A percentile compares a stretch with the other conserved stretches of the same genome.
These are phyloP conservation scores for Clavariopsis aquatica DNA, from an alignment of 495 filamentous ascomycete genomes.

Conservation along the genomic window DNA sequence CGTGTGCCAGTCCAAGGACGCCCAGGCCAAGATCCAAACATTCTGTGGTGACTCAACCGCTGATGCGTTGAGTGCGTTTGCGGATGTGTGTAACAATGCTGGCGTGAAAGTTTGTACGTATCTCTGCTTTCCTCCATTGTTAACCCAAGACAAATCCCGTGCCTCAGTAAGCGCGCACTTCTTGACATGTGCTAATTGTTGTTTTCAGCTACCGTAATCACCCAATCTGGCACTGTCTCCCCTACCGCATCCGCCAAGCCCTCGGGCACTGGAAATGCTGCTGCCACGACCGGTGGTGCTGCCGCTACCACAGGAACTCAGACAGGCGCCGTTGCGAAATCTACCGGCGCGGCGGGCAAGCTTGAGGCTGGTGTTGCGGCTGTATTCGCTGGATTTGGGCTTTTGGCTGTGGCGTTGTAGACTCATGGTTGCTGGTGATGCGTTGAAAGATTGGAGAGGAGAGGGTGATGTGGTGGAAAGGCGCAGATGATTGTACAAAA, in stretches of 20 bases:
- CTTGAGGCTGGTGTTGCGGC: conserved; percentile 10
- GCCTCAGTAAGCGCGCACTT: too few relatives aligned
- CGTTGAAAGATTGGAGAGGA: not conserved
- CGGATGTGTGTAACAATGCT: conserved; percentile 36
- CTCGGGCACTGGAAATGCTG: conserved; percentile 11
- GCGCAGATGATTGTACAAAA: conserved; percentile 4
- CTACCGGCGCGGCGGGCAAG: conserved; percentile 28
- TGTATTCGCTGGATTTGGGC: conserved; percentile 14
- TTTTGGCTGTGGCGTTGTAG: conserved; percentile 18
- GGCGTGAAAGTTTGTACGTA: conserved; percentile 44
- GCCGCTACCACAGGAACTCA: conserved; percentile 1
- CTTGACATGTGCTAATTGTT: not conserved
- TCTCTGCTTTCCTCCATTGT: not conserved
- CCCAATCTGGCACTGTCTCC: conserved; percentile 10
- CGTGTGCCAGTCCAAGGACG: conserved; percentile 42
- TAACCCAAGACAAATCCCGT: not conserved
- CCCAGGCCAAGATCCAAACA: conserved; percentile 35
- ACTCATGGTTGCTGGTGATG: too few relatives aligned
- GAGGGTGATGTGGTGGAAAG: not conserved
- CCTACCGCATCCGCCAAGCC: conserved; percentile 11
- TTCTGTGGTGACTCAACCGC: conserved; percentile 36
- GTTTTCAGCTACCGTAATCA: conserved; percentile 5
- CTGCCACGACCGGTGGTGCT: conserved; percentile 1
- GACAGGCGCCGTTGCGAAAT: conserved; percentile 9
- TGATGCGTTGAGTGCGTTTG: conserved; percentile 40